Evolutionary conservation across 164 flowering plant species (phyloP).

Genomic region (Vitis riparia): DNA sequence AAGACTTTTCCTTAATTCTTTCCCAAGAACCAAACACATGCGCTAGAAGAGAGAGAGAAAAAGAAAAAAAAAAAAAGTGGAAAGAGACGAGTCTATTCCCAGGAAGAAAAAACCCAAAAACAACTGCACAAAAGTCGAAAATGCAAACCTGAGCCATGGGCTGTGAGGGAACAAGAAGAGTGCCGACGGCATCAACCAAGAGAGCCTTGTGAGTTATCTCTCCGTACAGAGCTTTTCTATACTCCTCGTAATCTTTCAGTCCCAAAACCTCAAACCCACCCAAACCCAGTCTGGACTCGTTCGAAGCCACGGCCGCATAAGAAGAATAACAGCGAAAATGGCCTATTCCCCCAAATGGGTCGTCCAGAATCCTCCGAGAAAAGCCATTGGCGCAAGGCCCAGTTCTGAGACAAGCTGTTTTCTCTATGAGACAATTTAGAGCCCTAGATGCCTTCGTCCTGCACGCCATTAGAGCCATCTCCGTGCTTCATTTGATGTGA

Average conservation of each 20-base stretch:
- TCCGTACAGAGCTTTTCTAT: slow-evolving; percentile 78
- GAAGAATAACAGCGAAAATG: slow-evolving; percentile 20
- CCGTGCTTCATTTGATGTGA: not conserved
- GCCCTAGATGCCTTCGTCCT: slow-evolving; percentile 17
- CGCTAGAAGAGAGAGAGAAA: too few species aligned
- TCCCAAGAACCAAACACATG: too few species aligned
- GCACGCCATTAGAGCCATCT: slow-evolving; percentile 23
- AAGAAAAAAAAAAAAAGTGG: not conserved
- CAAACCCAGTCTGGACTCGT: slow-evolving; percentile 12
- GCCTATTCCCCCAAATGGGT: slow-evolving; percentile 6
- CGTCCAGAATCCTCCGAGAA: slow-evolving; percentile 1
- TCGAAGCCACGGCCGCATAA: slow-evolving; percentile 16
- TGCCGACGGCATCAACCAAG: slow-evolving; percentile 93
- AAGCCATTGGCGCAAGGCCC: slow-evolving; percentile 9
- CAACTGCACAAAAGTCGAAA: not conserved
- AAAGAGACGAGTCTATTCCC: not conserved
- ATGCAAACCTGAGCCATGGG: slow-evolving; percentile 85
- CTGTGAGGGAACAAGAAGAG: slow-evolving; percentile 87
- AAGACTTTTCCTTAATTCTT: too few species aligned
- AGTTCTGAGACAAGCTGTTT: not conserved
- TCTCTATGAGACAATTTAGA: slow-evolving; percentile 4
- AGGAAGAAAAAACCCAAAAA: slow-evolving; percentile 2
- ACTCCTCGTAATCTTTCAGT: slow-evolving; percentile 72
- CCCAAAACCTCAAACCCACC: slow-evolving; percentile 42
- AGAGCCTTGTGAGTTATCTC: slow-evolving; percentile 85